Base-by-base conservation (phyloP, 257 asterid genomes). In the Ehretia macrophylla region DNA sequence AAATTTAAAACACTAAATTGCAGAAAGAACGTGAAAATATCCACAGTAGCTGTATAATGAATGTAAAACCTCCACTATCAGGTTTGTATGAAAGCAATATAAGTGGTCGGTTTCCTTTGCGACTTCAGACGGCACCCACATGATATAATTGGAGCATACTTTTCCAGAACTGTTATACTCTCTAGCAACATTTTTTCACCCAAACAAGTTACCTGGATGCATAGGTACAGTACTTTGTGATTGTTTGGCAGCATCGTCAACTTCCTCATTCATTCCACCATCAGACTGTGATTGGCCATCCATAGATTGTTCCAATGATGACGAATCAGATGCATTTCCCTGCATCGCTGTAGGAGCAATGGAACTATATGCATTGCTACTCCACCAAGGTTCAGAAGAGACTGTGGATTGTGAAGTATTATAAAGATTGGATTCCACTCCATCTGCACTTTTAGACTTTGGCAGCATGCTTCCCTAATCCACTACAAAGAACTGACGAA, bases 231-330 rank as follows among this genome's bases (percentile, higher is more conserved):
- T 60, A 62, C 76, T 64, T 49, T 80, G 81, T 40, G 88, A 72
- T 56, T 68, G 79, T 64, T 78, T 85, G 52, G 71, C 62, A 45
- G 74, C 69, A 60, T 76, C 83, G 56, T 70, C 90, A 59, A 79
- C 95, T 38, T 78, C 91, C 59, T 83, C 83, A 67, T 81, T 81
- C 48, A 71, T 52, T 56, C 73, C 77, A 67, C 80, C 82, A 63
- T 77, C 92, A 48, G 97, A 83, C 32, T 78, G 95, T 32, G 95
- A 88, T 39, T 77, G 85, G 16, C 70, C 85, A 55, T 84, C 95
- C 62, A 53, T 73, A 42, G 90, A 86, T 48, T 82, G 91, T 70
- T 88, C 95, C 66, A 62, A 63, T 2, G 95, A 84, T 32, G 92
- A 82, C 16, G 97, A 82, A 53, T 90, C 95, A 56, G 94, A 86